Conservation (phyloP, 108 stramenopile species). For the Parietichytrium sp. region DNA sequence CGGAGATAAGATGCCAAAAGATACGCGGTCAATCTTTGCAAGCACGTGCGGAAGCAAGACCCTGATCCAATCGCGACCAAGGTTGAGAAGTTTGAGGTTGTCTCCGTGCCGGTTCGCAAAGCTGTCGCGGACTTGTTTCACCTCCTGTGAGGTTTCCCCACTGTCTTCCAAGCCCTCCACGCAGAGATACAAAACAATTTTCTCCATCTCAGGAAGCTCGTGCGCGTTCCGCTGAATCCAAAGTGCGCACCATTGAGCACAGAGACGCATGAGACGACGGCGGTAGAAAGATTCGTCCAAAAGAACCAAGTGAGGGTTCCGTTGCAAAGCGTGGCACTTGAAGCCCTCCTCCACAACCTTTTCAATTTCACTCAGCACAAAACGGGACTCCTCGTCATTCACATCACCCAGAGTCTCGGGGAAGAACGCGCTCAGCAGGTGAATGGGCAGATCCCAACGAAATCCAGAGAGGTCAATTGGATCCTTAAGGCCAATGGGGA, state of each 20-base stretch:
- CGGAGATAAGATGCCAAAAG: slow-evolving; percentile 73
- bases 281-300: slow-evolving; percentile 83
- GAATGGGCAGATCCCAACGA: slow-evolving; percentile 94
- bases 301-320: slow-evolving; percentile 87
- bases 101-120: slow-evolving; percentile 89
- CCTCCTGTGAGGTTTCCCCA: too few relatives aligned
- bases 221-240: slow-evolving; percentile 66
- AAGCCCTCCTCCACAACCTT: slow-evolving; percentile 77
- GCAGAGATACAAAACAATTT: neutral
- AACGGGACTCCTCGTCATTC: slow-evolving; percentile 81
- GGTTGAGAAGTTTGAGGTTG: slow-evolving; percentile 95
- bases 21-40: slow-evolving; percentile 94
- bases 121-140: slow-evolving; percentile 79
- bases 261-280: slow-evolving; percentile 74
- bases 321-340: slow-evolving; percentile 73
- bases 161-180: slow-evolving; percentile 30
- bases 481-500: slow-evolving; percentile 92
- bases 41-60: slow-evolving; percentile 87
- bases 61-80: slow-evolving; percentile 84
- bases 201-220: neutral
- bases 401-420: slow-evolving; percentile 78
- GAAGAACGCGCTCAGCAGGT: slow-evolving; percentile 72
- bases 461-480: slow-evolving; percentile 95
- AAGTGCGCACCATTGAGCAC: slow-evolving; percentile 92
- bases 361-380: slow-evolving; percentile 78